A percentile compares a stretch with the other conserved stretches of the same genome.
Evolutionary conservation across 495 filamentous ascomycete species (phyloP).

Genomic region (Podospora didyma): DNA sequence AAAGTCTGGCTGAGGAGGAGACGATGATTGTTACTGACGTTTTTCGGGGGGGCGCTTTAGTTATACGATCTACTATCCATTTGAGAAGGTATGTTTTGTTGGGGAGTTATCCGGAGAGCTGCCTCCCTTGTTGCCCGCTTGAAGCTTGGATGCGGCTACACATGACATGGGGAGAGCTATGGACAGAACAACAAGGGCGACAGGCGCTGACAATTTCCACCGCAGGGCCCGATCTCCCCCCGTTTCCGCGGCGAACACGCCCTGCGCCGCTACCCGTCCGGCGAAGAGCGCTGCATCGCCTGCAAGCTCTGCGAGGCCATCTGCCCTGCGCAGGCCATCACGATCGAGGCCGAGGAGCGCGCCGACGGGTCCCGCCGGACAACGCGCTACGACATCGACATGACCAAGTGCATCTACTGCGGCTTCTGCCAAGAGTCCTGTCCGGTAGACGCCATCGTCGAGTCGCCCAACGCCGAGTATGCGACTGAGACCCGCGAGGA

Average conservation of each 20-base stretch:
- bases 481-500: conserved; percentile 97
- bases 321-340: conserved; percentile 95
- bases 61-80: conserved; percentile 98
- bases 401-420: conserved; percentile 99
- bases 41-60: conserved; percentile 48
- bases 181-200: background rate
- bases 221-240: conserved; percentile 85
- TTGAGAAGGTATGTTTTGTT: conserved; percentile 81
- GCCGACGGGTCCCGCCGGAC: conserved; percentile 91
- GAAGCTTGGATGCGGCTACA: no score
- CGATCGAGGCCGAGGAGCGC: conserved; percentile 97
- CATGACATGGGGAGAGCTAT: conserved; percentile 1
- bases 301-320: conserved; percentile 99
- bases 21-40: background rate
- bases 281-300: conserved; percentile 97
- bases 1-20: background rate
- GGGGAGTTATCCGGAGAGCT: no score
- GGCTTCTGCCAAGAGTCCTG: conserved; percentile 99
- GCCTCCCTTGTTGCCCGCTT: no score
- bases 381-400: conserved; percentile 98
- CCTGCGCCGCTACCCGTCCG: conserved; percentile 88
- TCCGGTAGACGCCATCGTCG: conserved; percentile 96
- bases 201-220: background rate
- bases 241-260: conserved; percentile 98
- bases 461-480: conserved; percentile 95